Evolutionary conservation across 2,329 filamentous ascomycete species (phyloP), one percentile per base, ranked within the genome.

Genomic region (Claviceps sp.): DNA sequence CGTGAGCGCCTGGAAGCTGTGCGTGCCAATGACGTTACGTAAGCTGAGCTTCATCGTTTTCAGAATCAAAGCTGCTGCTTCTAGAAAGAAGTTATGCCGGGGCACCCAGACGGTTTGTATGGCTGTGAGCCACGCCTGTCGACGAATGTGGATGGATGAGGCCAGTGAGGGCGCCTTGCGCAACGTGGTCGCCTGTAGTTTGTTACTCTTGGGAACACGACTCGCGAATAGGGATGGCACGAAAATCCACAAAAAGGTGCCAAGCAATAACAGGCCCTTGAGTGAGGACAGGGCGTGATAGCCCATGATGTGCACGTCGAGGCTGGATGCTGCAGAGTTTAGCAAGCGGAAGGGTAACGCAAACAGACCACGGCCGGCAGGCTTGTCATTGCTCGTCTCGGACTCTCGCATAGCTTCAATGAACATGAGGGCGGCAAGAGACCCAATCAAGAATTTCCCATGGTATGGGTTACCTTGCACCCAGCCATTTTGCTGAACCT

Each of bases 31-130:
- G 0, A 86, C 66, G 58, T 88, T 89, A 46, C 88, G 81, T 50
- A 88, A 65, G 59, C 86, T 86, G 50, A 95, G 84, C 67, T 95
- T 95, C 52, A 86, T 67, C 51, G 84, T 87, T 72, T 95, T 93
- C 43, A 88, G 72, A 6, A 82, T 74, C 24, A 96, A 75, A 3
- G 89, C 90, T 16, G 86, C 82, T 52, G 87, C 85, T 66, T 95
- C 91, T 3, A 94, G 79, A 58, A 91, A 77, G 65, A 95, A 90
- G 58, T 85, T 87, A 65, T 95, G 88, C 20, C 84, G 81, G 11
- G 91, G 91, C 14, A 96, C 86, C 79, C 89, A 94, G 24, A 95
- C 87, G 4, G 86, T 91, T 68, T 95, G 90, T 54, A 95, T 84
- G 7, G 90, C 87, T 3, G 90, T 96, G 53, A 94, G 81, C 90